Evolutionary conservation across 495 filamentous ascomycete genomes (phyloP), one percentile per base, ranked within the genome.

Genomic region (Pyrenopolyporus hunteri): DNA sequence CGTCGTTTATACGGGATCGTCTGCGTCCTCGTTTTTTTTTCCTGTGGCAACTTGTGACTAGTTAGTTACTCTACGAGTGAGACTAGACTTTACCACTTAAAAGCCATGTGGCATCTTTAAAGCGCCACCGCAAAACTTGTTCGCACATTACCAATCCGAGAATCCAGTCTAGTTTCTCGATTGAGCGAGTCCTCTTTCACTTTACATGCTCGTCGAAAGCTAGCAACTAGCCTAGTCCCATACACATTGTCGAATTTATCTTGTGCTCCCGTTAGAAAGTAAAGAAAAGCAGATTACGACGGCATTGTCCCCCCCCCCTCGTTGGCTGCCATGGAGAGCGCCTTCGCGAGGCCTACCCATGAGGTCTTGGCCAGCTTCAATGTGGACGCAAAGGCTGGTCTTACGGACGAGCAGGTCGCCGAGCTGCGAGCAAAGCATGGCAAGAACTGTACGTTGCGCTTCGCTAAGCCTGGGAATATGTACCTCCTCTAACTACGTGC

Each of bases 321-420:
- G 35, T 51, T 26, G 19, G 16, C 32, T 40, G 51, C 35, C 57
- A 96, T 96, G 93, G 91, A 97, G 69, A 82, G 84, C 73, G 87
- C 92, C 35, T 96, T 89, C 72, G 77, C 86, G 48, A 82, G 82
- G 70, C 80, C 89, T 55, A 82, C 82, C 64, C 76, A 83, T 49
- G 83, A 92, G 68, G 85, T 88, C 62, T 81, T 96, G 67, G 79
- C 82, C 68, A 79, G 86, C 67, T 92, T 97, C 67, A 74, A 80
- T 20, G 90, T 91, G 22, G 76, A 87, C 46, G 83, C 88, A 63
- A 61, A 77, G 13, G 74, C 78, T 55, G 93, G 93, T 59, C 78
- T 97, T 57, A 87, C 83, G 16, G 82, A 88, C 48, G 70, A 76
- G 16, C 90, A 93, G 70, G 87, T 93, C n/a, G 13, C 75, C 20